Evolutionary conservation across 2,329 filamentous ascomycete species (phyloP).

Genomic region (Pezicula rhizophila): DNA sequence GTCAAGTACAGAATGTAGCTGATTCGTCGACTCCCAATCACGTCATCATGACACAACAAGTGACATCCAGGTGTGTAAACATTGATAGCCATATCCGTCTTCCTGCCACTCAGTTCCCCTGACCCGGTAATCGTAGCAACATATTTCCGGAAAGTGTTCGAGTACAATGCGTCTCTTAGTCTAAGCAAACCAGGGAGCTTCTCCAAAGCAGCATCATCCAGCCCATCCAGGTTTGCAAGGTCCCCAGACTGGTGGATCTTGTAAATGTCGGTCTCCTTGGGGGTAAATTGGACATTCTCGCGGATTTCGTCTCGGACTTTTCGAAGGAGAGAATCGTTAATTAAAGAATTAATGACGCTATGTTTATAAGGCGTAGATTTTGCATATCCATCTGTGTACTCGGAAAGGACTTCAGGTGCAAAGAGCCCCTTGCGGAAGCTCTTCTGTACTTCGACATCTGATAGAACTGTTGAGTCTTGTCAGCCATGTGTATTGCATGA

Average conservation of each 20-base stretch:
- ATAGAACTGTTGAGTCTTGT: conserved; percentile 19
- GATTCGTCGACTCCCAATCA: conserved; percentile 91
- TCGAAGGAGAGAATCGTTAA: conserved; percentile 77
- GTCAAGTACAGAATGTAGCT: conserved; percentile 97
- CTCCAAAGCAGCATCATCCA: conserved; percentile 78
- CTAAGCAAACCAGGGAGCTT: conserved; percentile 84
- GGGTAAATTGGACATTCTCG: conserved; percentile 88
- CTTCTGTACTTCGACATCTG: conserved; percentile 24
- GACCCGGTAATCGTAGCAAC: conserved; percentile 80
- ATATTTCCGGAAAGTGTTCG: conserved; percentile 80
- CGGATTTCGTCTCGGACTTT: conserved; percentile 83
- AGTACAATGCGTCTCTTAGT: conserved; percentile 93
- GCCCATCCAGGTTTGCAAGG: conserved; percentile 89
- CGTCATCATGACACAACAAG: conserved; percentile 94
- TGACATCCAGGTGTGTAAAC: conserved; percentile 96
- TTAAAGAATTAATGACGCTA: conserved; percentile 76
- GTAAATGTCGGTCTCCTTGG: conserved; percentile 99
- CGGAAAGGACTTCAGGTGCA: conserved; percentile 47
- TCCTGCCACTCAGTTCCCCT: conserved; percentile 80
- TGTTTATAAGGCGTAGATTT: conserved; percentile 76
- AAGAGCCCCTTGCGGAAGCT: conserved; percentile 63
- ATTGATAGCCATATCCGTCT: conserved; percentile 99
- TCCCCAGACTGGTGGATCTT: conserved; percentile 99
- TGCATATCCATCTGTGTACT: conserved; percentile 58
- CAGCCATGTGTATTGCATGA: conserved; percentile 6